Evolutionary conservation across 2,329 filamentous ascomycete genomes (phyloP).

Genomic region (Bimuria novae-zelandiae): DNA sequence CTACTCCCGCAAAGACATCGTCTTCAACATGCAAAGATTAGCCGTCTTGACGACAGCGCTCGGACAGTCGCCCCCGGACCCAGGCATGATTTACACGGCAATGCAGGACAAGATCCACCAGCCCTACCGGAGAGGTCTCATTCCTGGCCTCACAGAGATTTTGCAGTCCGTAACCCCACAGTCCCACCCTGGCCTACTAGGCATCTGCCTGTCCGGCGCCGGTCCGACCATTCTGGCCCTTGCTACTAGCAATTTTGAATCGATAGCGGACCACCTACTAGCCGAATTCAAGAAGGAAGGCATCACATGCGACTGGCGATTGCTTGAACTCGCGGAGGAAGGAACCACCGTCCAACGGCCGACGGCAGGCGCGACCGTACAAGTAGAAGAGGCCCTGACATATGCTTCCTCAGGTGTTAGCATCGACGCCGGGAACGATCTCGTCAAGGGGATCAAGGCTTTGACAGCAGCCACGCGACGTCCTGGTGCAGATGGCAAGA

Average conservation of each 20-base stretch:
- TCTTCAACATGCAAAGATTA: constrained; percentile 95
- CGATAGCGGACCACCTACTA: constrained; percentile 81
- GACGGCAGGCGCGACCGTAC: constrained; percentile 18
- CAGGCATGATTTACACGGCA: constrained; percentile 91
- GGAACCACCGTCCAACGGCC: constrained; percentile 50
- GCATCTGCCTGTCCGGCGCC: constrained; percentile 92
- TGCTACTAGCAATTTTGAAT: constrained; percentile 85
- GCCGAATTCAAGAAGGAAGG: constrained; percentile 70
- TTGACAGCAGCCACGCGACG: constrained; percentile 84
- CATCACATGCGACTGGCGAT: constrained; percentile 82
- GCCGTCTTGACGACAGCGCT: constrained; percentile 88
- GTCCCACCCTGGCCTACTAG: constrained; percentile 84
- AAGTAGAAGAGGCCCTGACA: constrained; percentile 61
- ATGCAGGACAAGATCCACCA: constrained; percentile 99
- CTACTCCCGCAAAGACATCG: constrained; percentile 82
- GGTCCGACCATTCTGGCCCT: constrained; percentile 94
- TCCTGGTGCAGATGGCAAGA: constrained; percentile 87
- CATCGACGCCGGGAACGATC: constrained; percentile 90
- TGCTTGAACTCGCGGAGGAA: constrained; percentile 86
- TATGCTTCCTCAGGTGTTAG: constrained; percentile 94
- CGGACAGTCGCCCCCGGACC: constrained; percentile 85
- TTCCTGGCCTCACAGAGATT: constrained; percentile 89
- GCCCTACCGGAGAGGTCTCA: constrained; percentile 88
- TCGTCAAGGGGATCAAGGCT: constrained; percentile 89
- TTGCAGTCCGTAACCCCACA: constrained; percentile 87